Evolutionary conservation across 1,139 yeast species (phyloP).

Genomic region (Taphrina confusa): DNA sequence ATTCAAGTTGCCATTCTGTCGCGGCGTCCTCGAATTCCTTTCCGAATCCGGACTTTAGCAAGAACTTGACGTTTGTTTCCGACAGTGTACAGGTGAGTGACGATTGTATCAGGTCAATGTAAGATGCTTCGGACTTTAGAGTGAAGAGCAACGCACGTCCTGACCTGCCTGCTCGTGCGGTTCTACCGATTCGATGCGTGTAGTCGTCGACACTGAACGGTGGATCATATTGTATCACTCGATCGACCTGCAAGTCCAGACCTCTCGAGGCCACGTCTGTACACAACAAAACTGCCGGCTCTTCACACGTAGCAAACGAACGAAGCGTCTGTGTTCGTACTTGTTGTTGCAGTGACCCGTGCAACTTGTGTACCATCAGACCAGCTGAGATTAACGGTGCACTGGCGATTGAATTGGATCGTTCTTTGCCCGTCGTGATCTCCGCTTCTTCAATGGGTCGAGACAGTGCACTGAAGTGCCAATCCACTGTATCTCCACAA

Average conservation of each 20-base stretch:
- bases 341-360: constrained; percentile 86
- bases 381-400: constrained; percentile 54
- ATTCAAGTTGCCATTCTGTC: constrained; percentile 90
- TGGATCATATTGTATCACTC: constrained; percentile 84
- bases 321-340: constrained; percentile 74
- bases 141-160: constrained; percentile 80
- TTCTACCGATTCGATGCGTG: constrained; percentile 93
- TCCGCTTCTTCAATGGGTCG: constrained; percentile 44
- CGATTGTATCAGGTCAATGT: constrained; percentile 48
- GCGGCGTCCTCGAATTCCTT: constrained; percentile 88
- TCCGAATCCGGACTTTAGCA: constrained; percentile 53
- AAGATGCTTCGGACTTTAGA: constrained; percentile 89
- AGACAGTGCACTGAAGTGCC: constrained; percentile 76
- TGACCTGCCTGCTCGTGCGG: constrained; percentile 81
- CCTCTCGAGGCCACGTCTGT: constrained; percentile 97
- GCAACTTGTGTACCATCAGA: constrained; percentile 70
- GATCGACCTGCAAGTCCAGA: constrained; percentile 73
- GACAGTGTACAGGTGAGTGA: constrained; percentile 10
- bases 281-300: constrained; percentile 65
- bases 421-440: constrained; percentile 45
- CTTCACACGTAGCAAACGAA: constrained; percentile 56
- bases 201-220: constrained; percentile 89
- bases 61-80: constrained; percentile 47
- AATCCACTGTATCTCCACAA: constrained; percentile 93
- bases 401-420: background rate